Base-by-base conservation (phyloP, 169 alveolate species). In the Ophryocystis elektroscirrha region DNA sequence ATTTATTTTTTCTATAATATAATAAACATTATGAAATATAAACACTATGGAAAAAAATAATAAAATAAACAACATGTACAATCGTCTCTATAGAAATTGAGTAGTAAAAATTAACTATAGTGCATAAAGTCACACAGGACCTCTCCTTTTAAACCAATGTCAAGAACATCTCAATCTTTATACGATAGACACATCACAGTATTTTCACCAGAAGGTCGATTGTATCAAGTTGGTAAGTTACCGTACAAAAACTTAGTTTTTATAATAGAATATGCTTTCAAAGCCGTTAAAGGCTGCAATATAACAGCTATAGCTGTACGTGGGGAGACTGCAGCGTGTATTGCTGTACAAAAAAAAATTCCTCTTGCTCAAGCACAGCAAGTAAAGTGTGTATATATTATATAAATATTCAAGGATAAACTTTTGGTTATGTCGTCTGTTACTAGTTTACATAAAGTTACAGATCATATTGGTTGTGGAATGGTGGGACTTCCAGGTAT, bases 121-220 rank as follows among this genome's bases (percentile, higher is more conserved):
- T n/a, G n/a, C n/a, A n/a, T n/a, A n/a, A n/a, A n/a, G n/a, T n/a
- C n/a, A n/a, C n/a, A n/a, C n/a, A n/a, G n/a, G n/a, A n/a, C n/a
- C n/a, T n/a, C n/a, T 42, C 25, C 25, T 32, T 42, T 42, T 42
- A 32, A 32, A 7, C 48, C 7, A 46, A 78, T 78, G 87, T 75
- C 80, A 27, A 55, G 87, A 58, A 68, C 67, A 41, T 69, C 87
- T 18, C 84, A 76, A 48, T 61, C 81, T 27, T 74, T 65, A 45
- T 81, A 82, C 53, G 95, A 85, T 55, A 65, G 89, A 48, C 90
- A 83, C 59, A 79, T 85, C 26, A 79, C 98, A 30, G 84, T 92
- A 48, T 92, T 92, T 72, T 84, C 97, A 12, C 96, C 96, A 22
- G 98, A 92, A 48, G 98, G 98, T n/a, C 79, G 85, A 61, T 71